phyloP scores from a whole-genome alignment of 2,329 filamentous ascomycete species.

The Colletotrichum limetticola region DNA sequence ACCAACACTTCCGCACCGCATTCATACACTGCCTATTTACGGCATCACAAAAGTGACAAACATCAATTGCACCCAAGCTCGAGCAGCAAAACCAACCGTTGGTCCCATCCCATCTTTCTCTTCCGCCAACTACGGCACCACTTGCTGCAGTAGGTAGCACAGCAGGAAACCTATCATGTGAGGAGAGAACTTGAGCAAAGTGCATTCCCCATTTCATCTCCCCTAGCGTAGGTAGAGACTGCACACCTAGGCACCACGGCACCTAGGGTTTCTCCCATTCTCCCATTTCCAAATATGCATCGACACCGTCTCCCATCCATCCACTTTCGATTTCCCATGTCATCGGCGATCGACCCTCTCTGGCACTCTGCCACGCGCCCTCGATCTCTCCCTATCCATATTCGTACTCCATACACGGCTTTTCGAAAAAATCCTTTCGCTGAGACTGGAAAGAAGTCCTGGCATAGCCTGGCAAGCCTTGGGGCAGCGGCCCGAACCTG shows the following conservation, averaged over 20 bases:
- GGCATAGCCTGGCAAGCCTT: too few species aligned
- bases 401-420: too few species aligned
- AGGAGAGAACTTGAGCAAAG: neutral
- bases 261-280: neutral
- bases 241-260: neutral
- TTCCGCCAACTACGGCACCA: neutral
- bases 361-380: conserved; percentile 1
- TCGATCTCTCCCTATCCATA: neutral
- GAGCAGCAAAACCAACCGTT: conserved; percentile 7
- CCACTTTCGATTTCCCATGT: neutral
- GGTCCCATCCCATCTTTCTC: neutral
- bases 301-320: neutral
- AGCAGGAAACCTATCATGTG: too few species aligned
- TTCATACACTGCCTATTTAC: too few species aligned
- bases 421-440: neutral
- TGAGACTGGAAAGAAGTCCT: too few species aligned
- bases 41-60: neutral
- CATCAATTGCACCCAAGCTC: neutral
- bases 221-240: neutral
- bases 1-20: too few species aligned
- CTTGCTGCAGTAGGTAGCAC: neutral
- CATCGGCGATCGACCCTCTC: neutral
- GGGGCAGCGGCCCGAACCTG: neutral
- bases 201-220: conserved; percentile 17
- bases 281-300: neutral